A percentile compares a stretch with the other conserved stretches of the same genome.
Evolutionary conservation across 2,329 filamentous ascomycete species (phyloP).

Genomic region (Fusarium bactridioides): DNA sequence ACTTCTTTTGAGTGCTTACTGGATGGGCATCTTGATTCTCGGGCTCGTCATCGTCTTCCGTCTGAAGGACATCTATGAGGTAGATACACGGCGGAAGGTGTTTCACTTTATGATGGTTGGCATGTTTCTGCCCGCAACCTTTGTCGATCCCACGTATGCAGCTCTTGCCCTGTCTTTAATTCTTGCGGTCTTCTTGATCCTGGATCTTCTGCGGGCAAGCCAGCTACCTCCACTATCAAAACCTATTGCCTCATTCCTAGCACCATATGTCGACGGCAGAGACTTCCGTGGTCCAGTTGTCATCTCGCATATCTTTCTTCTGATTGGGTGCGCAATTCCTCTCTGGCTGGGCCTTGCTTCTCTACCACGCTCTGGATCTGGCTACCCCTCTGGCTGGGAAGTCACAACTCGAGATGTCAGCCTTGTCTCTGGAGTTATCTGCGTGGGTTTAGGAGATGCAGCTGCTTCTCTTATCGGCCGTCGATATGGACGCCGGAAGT

Average conservation of each 20-base stretch:
- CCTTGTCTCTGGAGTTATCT: conserved; percentile 92
- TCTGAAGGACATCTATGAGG: conserved; percentile 80
- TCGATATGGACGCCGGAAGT: conserved; percentile 85
- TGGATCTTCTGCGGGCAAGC: conserved; percentile 88
- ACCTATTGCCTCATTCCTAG: conserved; percentile 84
- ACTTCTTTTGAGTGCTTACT: conserved; percentile 80
- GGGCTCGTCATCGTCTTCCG: conserved; percentile 80
- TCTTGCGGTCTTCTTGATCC: conserved; percentile 83
- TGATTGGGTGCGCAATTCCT: conserved; percentile 94
- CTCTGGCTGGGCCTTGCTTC: conserved; percentile 87
- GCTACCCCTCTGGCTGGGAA: conserved; percentile 76
- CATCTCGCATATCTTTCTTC: conserved; percentile 92
- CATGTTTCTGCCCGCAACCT: conserved; percentile 90
- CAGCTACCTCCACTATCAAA: conserved; percentile 90
- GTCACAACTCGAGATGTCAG: conserved; percentile 76
- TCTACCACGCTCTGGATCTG: conserved; percentile 63
- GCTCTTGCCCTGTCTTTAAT: conserved; percentile 81
- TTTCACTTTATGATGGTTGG: conserved; percentile 99
- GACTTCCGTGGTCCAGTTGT: conserved; percentile 95
- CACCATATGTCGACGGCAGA: conserved; percentile 92
- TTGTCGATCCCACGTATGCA: conserved; percentile 84
- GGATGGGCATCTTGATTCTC: conserved; percentile 69
- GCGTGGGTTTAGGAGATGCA: conserved; percentile 94
- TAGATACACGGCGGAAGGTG: conserved; percentile 94
- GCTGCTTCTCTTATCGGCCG: conserved; percentile 90